Evolutionary conservation across 495 filamentous ascomycete genomes (phyloP).

Genomic region (Mycothermus thermophilus): DNA sequence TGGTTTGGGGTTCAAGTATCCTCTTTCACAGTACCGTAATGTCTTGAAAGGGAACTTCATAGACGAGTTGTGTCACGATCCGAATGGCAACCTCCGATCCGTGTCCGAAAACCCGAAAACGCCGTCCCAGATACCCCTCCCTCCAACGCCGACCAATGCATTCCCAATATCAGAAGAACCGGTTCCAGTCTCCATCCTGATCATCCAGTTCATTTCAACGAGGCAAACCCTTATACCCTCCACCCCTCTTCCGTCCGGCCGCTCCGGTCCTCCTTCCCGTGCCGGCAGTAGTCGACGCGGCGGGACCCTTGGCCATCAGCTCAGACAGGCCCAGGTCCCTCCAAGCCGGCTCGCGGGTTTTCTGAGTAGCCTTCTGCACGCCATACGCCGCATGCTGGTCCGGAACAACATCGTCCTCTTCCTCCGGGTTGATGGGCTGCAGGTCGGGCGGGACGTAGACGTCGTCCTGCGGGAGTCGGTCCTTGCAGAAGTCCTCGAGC

Average conservation of each 20-base stretch:
- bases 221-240: conserved; percentile 29
- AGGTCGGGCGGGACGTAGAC: conserved; percentile 82
- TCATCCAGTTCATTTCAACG: conserved; percentile 19
- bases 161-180: background rate
- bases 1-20: too few relatives aligned
- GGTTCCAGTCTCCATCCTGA: too few relatives aligned
- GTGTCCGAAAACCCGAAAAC: background rate
- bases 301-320: conserved; percentile 45
- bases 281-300: conserved; percentile 6
- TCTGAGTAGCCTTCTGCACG: conserved; percentile 73
- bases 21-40: too few relatives aligned
- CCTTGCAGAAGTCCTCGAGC: conserved; percentile 75
- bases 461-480: conserved; percentile 55
- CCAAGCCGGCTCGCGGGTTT: conserved; percentile 60
- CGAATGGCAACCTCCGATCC: background rate
- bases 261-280: background rate
- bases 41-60: too few relatives aligned
- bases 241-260: conserved; percentile 9
- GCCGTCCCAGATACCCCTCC: background rate
- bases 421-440: conserved; percentile 89
- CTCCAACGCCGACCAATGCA: conserved; percentile 4
- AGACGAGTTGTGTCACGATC: too few relatives aligned
- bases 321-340: conserved; percentile 68
- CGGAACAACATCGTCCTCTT: conserved; percentile 95
- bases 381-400: conserved; percentile 97